Evolutionary conservation across 108 stramenopile species (phyloP).

Genomic region (Poteriospumella lacustris): DNA sequence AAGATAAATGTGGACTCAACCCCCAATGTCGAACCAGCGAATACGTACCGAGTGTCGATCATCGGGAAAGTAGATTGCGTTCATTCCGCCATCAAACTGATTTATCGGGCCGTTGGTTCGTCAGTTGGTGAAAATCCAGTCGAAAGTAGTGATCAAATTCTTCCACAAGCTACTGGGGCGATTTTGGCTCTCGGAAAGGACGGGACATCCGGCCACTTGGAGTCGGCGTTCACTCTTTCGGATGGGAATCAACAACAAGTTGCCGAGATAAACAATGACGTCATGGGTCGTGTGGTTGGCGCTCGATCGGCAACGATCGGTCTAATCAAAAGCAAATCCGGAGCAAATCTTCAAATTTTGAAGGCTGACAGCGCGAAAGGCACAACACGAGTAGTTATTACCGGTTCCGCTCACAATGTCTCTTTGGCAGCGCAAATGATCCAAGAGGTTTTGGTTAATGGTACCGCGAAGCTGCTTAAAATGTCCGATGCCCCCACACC

Average conservation of each 20-base stretch:
- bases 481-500: constrained; percentile 8
- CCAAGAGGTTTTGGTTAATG: constrained; percentile 20
- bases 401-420: not conserved
- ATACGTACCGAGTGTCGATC: not conserved
- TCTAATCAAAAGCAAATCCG: constrained; percentile 16
- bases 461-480: not conserved
- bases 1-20: constrained; percentile 20
- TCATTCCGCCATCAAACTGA: not conserved
- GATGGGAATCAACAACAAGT: constrained; percentile 16
- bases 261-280: constrained; percentile 3
- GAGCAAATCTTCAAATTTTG: constrained; percentile 9
- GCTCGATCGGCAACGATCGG: not conserved
- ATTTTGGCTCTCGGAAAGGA: not conserved
- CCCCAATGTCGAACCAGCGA: not conserved
- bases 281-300: constrained; percentile 2
- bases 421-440: constrained; percentile 20
- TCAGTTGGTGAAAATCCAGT: not conserved
- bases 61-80: constrained; percentile 9
- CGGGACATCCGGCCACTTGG: not conserved
- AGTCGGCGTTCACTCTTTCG: not conserved
- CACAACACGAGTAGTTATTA: not conserved
- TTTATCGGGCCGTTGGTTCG: not conserved
- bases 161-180: not conserved
- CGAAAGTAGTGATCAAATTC: not conserved
- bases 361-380: not conserved